A percentile compares a stretch with the other conserved stretches of the same genome.
Conservation (phyloP, 148 eudicot species). For the Vaccinium corymbosum region DNA sequence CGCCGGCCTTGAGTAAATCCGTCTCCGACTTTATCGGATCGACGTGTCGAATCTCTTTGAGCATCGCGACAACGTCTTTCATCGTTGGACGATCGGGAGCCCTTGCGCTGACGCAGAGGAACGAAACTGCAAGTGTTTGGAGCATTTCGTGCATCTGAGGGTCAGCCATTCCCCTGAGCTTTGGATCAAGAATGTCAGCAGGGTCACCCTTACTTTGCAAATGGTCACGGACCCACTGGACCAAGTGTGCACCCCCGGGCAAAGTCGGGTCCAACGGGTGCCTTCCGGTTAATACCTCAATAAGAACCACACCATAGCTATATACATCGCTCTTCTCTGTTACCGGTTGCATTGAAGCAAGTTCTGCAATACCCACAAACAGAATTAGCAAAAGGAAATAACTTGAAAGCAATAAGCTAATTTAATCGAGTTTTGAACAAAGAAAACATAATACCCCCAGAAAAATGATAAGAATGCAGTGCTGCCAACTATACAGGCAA, state of each 20-base stretch:
- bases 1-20: conserved; percentile 49
- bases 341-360: conserved; percentile 67
- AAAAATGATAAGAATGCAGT: too few relatives aligned
- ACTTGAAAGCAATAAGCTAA: neutral
- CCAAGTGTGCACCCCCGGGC: conserved; percentile 80
- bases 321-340: conserved; percentile 94
- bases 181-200: conserved; percentile 69
- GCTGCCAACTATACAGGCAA: neutral
- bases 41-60: conserved; percentile 67
- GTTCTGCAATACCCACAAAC: conserved; percentile 43
- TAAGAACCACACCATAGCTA: conserved; percentile 85
- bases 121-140: conserved; percentile 82
- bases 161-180: conserved; percentile 86
- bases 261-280: conserved; percentile 92
- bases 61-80: conserved; percentile 98
- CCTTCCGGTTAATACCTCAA: conserved; percentile 90
- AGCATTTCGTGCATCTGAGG: conserved; percentile 93
- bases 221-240: conserved; percentile 85
- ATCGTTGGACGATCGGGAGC: conserved; percentile 81
- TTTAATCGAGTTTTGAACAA: neutral
- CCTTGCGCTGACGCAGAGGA: conserved; percentile 66
- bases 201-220: conserved; percentile 66
- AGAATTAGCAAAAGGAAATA: conserved; percentile 2
- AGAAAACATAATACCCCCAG: neutral
- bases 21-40: conserved; percentile 45